Conservation (phyloP, 1,284 basidiomycete genomes). For the Agaricales sp. region DNA sequence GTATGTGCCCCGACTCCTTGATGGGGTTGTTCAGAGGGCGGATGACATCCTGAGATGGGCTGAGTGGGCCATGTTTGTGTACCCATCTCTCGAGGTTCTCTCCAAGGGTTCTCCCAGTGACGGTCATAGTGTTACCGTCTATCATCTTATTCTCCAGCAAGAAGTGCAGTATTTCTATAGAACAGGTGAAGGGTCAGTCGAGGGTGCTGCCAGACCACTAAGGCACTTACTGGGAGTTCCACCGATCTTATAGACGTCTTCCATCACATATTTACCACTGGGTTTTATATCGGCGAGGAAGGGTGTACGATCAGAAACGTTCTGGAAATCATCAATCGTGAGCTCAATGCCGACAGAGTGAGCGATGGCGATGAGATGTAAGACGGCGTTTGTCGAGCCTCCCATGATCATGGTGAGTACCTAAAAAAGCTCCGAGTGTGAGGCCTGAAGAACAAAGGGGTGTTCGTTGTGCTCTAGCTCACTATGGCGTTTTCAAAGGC, state of each 20-base stretch:
- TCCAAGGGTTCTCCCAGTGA: constrained; percentile 79
- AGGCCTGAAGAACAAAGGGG: constrained; percentile 9
- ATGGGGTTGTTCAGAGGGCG: constrained; percentile 80
- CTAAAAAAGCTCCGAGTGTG: constrained; percentile 26
- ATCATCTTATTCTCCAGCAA: constrained; percentile 75
- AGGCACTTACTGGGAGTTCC: constrained; percentile 69
- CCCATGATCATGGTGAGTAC: constrained; percentile 91
- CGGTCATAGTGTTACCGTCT: constrained; percentile 80
- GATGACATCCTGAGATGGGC: constrained; percentile 69
- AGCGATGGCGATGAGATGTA: constrained; percentile 86
- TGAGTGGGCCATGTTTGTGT: constrained; percentile 67
- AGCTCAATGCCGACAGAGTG: constrained; percentile 80
- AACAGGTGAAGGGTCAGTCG: constrained; percentile 1
- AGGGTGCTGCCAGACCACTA: constrained; percentile 6
- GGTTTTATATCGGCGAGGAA: constrained; percentile 90
- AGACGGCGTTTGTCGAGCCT: constrained; percentile 87
- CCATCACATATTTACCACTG: constrained; percentile 86
- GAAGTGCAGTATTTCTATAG: constrained; percentile 70
- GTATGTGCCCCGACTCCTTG: constrained; percentile 80
- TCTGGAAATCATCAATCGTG: constrained; percentile 80
- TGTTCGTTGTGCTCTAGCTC: constrained; percentile 16
- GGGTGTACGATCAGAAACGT: constrained; percentile 75
- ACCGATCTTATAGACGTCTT: constrained; percentile 82
- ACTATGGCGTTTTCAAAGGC: constrained; percentile 98
- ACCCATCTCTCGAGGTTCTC: constrained; percentile 86